phyloP scores from a whole-genome alignment of 345 rosid species.

The Corymbia maculata region DNA sequence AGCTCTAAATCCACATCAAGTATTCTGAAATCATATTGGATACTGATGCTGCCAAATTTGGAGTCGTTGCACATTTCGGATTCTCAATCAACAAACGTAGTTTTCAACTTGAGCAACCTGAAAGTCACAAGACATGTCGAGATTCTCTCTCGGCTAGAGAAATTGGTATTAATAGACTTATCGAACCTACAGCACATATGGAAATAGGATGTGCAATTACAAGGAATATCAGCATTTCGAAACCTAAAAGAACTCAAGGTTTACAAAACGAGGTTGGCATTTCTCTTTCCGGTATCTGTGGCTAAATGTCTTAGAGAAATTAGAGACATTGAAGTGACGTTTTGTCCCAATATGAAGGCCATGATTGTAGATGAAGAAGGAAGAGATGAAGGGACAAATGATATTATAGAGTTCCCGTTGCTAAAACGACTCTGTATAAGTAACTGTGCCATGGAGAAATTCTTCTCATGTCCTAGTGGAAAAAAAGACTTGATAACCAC shows the following conservation, averaged over 20 bases:
- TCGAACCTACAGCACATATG: background rate
- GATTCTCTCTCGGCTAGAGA: background rate
- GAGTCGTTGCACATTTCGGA: rapidly evolving
- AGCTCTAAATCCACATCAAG: rapidly evolving
- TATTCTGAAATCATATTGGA: background rate
- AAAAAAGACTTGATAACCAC: too few relatives aligned
- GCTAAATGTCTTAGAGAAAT: background rate
- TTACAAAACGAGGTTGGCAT: background rate
- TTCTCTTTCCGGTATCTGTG: background rate
- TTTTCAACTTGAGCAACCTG: background rate
- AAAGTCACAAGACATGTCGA: background rate
- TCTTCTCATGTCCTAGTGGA: background rate
- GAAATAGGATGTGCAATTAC: background rate
- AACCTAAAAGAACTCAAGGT: background rate
- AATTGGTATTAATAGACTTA: rapidly evolving
- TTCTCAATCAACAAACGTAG: background rate
- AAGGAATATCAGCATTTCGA: background rate
- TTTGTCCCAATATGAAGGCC: background rate
- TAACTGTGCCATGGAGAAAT: too few relatives aligned
- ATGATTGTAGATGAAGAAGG: background rate
- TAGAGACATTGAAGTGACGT: too few relatives aligned
- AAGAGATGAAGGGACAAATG: background rate
- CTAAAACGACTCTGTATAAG: too few relatives aligned
- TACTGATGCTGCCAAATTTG: background rate
- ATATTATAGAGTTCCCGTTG: background rate